Evolutionary conservation across 2,329 filamentous ascomycete genomes (phyloP).

Genomic region (Paecilomyces niveus): DNA sequence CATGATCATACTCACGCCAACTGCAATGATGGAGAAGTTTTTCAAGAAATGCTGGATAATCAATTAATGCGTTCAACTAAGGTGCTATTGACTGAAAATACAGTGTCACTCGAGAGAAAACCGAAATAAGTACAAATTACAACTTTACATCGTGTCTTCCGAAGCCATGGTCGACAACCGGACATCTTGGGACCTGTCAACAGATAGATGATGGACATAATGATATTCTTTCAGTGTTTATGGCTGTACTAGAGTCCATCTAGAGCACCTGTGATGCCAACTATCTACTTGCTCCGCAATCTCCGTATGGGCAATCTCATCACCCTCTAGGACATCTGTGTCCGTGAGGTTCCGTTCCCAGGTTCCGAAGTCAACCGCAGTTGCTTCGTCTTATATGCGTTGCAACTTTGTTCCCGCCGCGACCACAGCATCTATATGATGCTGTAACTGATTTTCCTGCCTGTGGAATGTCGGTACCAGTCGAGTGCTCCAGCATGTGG

Average conservation of each 20-base stretch:
- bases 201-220: neutral
- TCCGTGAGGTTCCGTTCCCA: neutral
- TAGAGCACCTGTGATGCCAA: neutral
- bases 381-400: neutral
- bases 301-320: neutral
- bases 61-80: no score
- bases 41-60: no score
- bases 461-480: constrained; percentile 68
- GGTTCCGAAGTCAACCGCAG: neutral
- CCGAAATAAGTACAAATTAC: no score
- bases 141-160: no score
- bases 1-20: neutral
- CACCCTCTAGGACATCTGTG: neutral
- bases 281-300: neutral
- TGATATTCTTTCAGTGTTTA: neutral
- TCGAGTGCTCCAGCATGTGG: constrained; percentile 62
- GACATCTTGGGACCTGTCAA: no score
- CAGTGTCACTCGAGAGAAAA: no score
- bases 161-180: no score
- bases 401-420: constrained; percentile 33
- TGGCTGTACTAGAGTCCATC: neutral
- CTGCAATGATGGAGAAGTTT: no score
- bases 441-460: constrained; percentile 53
- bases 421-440: constrained; percentile 45
- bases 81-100: no score